These are phyloP conservation scores for Tanacetum coccineum DNA, from an alignment of 129 eudicot genomes.

Conservation along the genomic window DNA sequence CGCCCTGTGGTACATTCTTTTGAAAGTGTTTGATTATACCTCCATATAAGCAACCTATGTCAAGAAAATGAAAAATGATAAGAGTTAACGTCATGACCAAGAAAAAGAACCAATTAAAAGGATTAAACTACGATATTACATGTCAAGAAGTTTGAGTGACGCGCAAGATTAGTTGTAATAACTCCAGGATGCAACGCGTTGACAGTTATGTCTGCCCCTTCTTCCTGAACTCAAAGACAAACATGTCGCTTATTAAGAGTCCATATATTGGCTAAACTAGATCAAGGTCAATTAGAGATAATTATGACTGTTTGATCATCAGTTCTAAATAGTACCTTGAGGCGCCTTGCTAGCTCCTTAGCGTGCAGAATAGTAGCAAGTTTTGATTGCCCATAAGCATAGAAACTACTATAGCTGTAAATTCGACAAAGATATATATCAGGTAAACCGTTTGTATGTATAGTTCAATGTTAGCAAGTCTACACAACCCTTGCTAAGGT, in stretches of 20 bases:
- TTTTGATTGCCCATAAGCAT: slow-evolving; percentile 41
- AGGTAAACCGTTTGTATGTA: background rate
- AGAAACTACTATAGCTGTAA: slow-evolving; percentile 1
- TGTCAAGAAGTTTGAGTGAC: slow-evolving; percentile 24
- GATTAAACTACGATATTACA: slow-evolving; percentile 11
- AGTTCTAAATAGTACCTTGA: slow-evolving; percentile 28
- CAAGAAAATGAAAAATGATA: background rate
- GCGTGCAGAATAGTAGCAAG: slow-evolving; percentile 38
- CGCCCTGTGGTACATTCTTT: slow-evolving; percentile 29
- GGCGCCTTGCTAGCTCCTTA: slow-evolving; percentile 37
- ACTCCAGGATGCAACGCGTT: slow-evolving; percentile 41
- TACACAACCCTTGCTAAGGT: no score
- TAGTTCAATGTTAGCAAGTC: no score
- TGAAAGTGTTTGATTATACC: slow-evolving; percentile 20
- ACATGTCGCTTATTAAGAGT: background rate
- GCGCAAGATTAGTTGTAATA: slow-evolving; percentile 37
- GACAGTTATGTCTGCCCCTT: slow-evolving; percentile 29
- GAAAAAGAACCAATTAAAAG: background rate
- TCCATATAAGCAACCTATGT: slow-evolving; percentile 21
- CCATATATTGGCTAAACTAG: no score
- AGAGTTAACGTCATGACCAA: slow-evolving; percentile 15
- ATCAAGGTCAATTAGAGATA: no score
- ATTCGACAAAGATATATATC: background rate
- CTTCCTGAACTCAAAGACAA: slow-evolving; percentile 26
- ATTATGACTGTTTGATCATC: no score